phyloP scores from a whole-genome alignment of 2,329 filamentous ascomycete genomes.

The Phaeosphaeriaceae sp. region DNA sequence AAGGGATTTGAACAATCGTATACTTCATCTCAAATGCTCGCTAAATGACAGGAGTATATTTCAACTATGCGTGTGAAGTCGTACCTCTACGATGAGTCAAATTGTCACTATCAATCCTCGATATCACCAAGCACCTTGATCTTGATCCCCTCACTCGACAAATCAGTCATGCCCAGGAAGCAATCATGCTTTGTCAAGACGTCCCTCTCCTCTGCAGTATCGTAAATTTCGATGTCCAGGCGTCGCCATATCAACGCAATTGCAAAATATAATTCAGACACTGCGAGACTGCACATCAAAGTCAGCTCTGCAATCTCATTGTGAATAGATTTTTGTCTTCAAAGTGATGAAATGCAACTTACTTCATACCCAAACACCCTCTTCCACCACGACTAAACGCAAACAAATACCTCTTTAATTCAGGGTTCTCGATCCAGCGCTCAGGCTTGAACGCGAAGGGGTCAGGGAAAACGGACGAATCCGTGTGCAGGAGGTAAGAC shows the following conservation, averaged over 20 bases:
- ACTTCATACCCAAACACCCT: constrained; percentile 20
- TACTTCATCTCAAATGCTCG: too few relatives aligned
- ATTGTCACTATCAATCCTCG: not conserved
- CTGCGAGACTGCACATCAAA: constrained; percentile 6
- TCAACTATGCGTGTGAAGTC: too few relatives aligned
- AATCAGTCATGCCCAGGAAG: constrained; percentile 10
- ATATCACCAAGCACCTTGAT: not conserved
- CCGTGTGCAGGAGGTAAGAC: constrained; percentile 35
- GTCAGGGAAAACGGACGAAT: constrained; percentile 27
- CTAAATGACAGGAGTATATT: too few relatives aligned
- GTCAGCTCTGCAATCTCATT: not conserved
- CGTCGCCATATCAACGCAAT: constrained; percentile 14
- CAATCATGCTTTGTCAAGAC: constrained; percentile 19
- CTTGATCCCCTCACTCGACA: constrained; percentile 12
- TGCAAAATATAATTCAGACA: constrained; percentile 13
- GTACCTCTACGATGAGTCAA: too few relatives aligned
- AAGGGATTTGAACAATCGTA: too few relatives aligned
- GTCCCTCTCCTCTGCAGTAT: constrained; percentile 18
- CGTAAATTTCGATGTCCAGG: constrained; percentile 10
- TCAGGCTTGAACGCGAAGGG: constrained; percentile 32
- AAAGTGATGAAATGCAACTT: not conserved
- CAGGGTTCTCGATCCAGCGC: constrained; percentile 32
- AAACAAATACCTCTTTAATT: constrained; percentile 8
- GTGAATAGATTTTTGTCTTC: too few relatives aligned
- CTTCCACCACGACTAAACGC: constrained; percentile 17